phyloP scores from a whole-genome alignment of 176 grass and related monocot species.

The Phoenix dactylifera region DNA sequence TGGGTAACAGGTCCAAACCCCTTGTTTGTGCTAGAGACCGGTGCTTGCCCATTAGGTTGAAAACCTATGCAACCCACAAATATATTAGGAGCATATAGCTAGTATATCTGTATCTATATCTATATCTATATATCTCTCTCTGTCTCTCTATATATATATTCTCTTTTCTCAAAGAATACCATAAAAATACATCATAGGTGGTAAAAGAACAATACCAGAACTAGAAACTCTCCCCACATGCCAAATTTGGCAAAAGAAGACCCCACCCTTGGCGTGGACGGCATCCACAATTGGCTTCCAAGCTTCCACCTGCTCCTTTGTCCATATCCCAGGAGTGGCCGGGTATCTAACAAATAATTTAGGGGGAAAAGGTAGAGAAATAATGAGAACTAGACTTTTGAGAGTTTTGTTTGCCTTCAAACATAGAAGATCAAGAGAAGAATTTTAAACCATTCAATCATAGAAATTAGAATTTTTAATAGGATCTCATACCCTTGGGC shows the following conservation, averaged over 20 bases:
- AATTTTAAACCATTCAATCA: no score
- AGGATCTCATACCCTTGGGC: conserved; percentile 41
- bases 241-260: conserved; percentile 66
- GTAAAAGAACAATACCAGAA: conserved; percentile 21
- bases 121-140: no score
- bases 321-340: conserved; percentile 57
- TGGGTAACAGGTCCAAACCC: conserved; percentile 26
- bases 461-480: no score
- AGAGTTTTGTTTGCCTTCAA: no score
- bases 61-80: conserved; percentile 15
- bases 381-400: no score
- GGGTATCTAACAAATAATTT: conserved; percentile 29
- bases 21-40: conserved; percentile 49
- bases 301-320: conserved; percentile 53
- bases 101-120: no score
- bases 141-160: no score
- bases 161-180: no score
- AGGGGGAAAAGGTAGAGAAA: no score
- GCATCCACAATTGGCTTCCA: conserved; percentile 59
- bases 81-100: no score
- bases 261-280: conserved; percentile 42
- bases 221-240: conserved; percentile 49
- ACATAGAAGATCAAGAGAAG: no score
- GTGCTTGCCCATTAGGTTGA: conserved; percentile 52
- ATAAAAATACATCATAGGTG: no score